Evolutionary conservation across 352 stramenopile species (phyloP).

Genomic region (Globisporangium middletonii): DNA sequence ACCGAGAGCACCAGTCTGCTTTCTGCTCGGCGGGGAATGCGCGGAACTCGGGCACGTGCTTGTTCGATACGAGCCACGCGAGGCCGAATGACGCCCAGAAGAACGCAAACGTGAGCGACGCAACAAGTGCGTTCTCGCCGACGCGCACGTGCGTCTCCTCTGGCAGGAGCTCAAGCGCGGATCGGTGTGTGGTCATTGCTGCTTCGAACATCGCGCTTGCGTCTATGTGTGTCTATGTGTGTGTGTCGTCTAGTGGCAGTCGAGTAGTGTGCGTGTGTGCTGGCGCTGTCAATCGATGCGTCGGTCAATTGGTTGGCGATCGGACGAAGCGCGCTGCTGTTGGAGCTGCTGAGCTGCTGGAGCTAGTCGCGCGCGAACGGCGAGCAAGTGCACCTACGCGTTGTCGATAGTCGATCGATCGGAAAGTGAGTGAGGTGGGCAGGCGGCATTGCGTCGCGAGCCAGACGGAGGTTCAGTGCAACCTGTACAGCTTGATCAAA

Average conservation of each 20-base stretch:
- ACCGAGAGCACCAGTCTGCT: constrained; percentile 80
- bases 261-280: too few species aligned
- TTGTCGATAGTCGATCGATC: not conserved
- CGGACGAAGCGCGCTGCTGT: not conserved
- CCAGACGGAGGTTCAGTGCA: too few species aligned
- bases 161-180: constrained; percentile 34
- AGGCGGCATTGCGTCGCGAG: too few species aligned
- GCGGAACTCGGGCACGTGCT: constrained; percentile 51
- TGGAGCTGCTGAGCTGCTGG: not conserved
- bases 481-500: too few species aligned
- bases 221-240: not conserved
- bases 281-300: not conserved
- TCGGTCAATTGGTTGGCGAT: not conserved
- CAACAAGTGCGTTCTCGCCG: constrained; percentile 59
- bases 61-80: constrained; percentile 54
- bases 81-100: constrained; percentile 66
- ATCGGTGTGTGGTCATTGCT: not conserved
- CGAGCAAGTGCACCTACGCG: not conserved
- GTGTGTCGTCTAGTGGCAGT: not conserved
- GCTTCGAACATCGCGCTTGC: not conserved
- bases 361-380: too few species aligned
- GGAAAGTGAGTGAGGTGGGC: too few species aligned
- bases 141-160: constrained; percentile 55
- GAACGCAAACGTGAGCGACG: constrained; percentile 46
- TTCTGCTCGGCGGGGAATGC: constrained; percentile 61